phyloP scores from a whole-genome alignment of 495 filamentous ascomycete genomes.

The Aspergillus carlsbadensis region DNA sequence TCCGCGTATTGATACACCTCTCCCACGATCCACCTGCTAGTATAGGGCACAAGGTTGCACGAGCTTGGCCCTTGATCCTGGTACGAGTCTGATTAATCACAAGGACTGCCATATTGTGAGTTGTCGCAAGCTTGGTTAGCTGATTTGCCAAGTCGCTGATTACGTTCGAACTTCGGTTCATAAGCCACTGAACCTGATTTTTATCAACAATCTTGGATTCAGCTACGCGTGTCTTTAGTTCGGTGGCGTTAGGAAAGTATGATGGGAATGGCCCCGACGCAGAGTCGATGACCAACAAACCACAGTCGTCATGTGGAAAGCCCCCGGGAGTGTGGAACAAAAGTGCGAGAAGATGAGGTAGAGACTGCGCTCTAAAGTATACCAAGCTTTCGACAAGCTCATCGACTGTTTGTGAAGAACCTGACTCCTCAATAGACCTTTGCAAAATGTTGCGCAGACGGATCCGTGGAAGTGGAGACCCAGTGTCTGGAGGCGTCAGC shows the following conservation, averaged over 20 bases:
- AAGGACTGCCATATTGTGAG: conserved; percentile 64
- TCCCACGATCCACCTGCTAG: conserved; percentile 71
- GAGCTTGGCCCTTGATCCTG: conserved; percentile 54
- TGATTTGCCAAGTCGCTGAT: conserved; percentile 54
- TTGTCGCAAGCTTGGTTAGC: conserved; percentile 67
- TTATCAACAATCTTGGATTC: conserved; percentile 30
- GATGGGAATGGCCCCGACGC: conserved; percentile 71
- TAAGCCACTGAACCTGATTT: conserved; percentile 52
- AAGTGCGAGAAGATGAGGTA: conserved; percentile 77
- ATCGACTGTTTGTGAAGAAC: conserved; percentile 11
- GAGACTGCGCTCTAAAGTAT: conserved; percentile 49
- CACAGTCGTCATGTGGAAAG: conserved; percentile 59
- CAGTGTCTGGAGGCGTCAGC: conserved; percentile 42
- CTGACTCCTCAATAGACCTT: conserved; percentile 4
- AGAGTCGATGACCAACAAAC: conserved; percentile 73
- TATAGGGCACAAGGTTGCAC: conserved; percentile 68
- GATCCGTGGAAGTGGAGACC: conserved; percentile 39
- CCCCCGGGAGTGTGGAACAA: conserved; percentile 58
- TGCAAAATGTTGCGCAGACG: conserved; percentile 40
- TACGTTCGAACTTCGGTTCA: conserved; percentile 61
- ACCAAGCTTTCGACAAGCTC: conserved; percentile 34
- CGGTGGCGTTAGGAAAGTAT: conserved; percentile 60
- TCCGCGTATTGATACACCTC: conserved; percentile 58
- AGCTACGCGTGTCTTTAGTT: conserved; percentile 35
- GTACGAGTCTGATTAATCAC: conserved; percentile 71